These are phyloP conservation scores for Saturnispora galanensis DNA, from an alignment of 805 yeast genomes.

Conservation along the genomic window DNA sequence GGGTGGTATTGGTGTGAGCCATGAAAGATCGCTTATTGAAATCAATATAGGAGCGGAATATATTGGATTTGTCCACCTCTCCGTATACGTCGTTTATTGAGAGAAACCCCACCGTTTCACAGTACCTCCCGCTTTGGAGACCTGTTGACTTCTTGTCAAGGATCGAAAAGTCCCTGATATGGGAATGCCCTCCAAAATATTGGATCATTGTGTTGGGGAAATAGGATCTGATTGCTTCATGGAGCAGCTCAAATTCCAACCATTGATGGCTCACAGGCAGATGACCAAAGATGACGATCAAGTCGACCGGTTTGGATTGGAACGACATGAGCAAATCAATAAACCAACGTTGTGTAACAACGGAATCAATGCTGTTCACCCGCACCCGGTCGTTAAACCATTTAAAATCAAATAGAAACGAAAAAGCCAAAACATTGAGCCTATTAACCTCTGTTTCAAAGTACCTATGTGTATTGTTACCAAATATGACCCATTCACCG, in stretches of 20 bases:
- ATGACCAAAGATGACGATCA: conserved; percentile 69
- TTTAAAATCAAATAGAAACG: conserved; percentile 74
- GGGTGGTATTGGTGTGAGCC: conserved; percentile 40
- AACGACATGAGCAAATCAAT: conserved; percentile 28
- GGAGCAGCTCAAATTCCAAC: conserved; percentile 42
- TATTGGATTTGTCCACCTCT: conserved; percentile 10
- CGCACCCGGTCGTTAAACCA: conserved; percentile 44
- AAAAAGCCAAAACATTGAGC: conserved; percentile 52
- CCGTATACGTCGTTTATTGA: conserved; percentile 31
- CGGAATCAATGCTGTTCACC: conserved; percentile 52
- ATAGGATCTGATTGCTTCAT: conserved; percentile 39
- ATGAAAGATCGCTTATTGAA: conserved; percentile 65
- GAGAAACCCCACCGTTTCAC: conserved; percentile 89
- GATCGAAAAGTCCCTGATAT: conserved; percentile 71
- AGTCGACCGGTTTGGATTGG: conserved; percentile 40
- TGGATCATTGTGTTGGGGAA: conserved; percentile 64
- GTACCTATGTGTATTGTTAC: conserved; percentile 49
- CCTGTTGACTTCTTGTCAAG: conserved; percentile 63
- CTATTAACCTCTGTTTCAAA: conserved; percentile 51
- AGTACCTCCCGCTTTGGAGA: conserved; percentile 85
- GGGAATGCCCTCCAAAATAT: conserved; percentile 92
- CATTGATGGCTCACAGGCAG: conserved; percentile 55
- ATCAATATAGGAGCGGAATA: conserved; percentile 68
- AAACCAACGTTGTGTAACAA: conserved; percentile 60
- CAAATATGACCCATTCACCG: conserved; percentile 51